Conservation (phyloP, 495 filamentous ascomycete species). For the Aspergillus coremiiformis region DNA sequence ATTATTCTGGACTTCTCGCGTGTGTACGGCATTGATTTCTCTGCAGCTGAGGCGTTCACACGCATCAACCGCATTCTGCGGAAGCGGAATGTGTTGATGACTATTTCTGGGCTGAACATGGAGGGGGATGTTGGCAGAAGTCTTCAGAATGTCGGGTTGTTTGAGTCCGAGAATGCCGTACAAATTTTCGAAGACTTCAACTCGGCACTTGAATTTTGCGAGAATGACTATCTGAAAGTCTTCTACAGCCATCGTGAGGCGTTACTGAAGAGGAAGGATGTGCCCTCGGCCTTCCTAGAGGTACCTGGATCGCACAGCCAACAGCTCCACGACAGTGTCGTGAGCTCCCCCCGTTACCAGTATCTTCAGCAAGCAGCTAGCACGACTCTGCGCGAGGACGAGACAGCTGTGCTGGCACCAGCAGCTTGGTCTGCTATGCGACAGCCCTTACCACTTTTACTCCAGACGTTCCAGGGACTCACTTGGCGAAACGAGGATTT, state of each 20-base stretch:
- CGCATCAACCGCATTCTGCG: constrained; percentile 78
- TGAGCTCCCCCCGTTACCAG: constrained; percentile 69
- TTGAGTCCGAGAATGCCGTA: constrained; percentile 58
- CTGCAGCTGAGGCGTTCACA: constrained; percentile 88
- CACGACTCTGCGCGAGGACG: constrained; percentile 57
- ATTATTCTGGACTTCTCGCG: constrained; percentile 83
- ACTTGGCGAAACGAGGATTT: constrained; percentile 79
- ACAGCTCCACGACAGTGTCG: constrained; percentile 39
- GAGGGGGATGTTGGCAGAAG: constrained; percentile 67
- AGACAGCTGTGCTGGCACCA: constrained; percentile 37
- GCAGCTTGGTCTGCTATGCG: constrained; percentile 71
- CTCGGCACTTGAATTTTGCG: constrained; percentile 84
- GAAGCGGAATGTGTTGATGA: constrained; percentile 64
- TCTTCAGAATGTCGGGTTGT: constrained; percentile 72
- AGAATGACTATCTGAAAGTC: constrained; percentile 86
- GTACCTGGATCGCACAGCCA: constrained; percentile 37
- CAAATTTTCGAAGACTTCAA: constrained; percentile 85
- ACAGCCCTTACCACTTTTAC: constrained; percentile 81
- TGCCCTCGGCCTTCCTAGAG: constrained; percentile 33
- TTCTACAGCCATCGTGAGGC: constrained; percentile 57
- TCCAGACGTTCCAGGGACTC: constrained; percentile 86
- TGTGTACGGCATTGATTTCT: constrained; percentile 91
- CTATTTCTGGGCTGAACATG: constrained; percentile 71
- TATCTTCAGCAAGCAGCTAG: constrained; percentile 73
- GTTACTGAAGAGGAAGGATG: constrained; percentile 22